These are phyloP conservation scores for Gossypium raimondii DNA, from an alignment of 345 rosid species.

Conservation along the genomic window DNA sequence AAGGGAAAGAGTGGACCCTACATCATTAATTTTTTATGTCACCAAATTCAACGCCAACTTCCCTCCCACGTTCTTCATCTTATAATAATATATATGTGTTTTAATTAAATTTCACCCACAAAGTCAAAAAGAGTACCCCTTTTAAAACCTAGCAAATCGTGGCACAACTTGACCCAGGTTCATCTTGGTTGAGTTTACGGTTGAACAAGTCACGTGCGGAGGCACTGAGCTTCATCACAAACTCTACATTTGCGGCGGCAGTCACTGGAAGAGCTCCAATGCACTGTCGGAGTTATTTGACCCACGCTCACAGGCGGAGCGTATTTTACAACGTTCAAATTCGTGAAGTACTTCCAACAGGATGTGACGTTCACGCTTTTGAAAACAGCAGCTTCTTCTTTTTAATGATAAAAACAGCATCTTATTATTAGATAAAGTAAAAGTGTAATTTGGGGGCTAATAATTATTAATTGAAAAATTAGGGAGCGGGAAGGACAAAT, in stretches of 20 bases:
- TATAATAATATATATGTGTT: no score
- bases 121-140: background rate
- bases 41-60: background rate
- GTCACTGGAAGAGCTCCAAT: background rate
- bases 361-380: background rate
- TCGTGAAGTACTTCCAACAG: background rate
- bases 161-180: slow-evolving; percentile 3
- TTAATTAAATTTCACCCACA: no score
- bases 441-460: background rate
- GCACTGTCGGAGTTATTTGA: background rate
- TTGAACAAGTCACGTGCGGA: slow-evolving; percentile 31
- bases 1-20: background rate
- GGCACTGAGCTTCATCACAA: slow-evolving; percentile 1
- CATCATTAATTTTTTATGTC: background rate
- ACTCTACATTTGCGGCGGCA: slow-evolving; percentile 44
- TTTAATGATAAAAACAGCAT: no score
- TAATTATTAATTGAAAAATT: background rate
- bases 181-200: slow-evolving; percentile 11
- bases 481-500: background rate
- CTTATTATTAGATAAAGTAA: no score
- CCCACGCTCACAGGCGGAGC: background rate
- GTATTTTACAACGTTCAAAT: background rate
- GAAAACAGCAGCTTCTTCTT: background rate
- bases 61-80: background rate
- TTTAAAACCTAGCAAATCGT: background rate